Evolutionary conservation across 805 yeast species (phyloP).

Genomic region (Saccharomyces jurei): DNA sequence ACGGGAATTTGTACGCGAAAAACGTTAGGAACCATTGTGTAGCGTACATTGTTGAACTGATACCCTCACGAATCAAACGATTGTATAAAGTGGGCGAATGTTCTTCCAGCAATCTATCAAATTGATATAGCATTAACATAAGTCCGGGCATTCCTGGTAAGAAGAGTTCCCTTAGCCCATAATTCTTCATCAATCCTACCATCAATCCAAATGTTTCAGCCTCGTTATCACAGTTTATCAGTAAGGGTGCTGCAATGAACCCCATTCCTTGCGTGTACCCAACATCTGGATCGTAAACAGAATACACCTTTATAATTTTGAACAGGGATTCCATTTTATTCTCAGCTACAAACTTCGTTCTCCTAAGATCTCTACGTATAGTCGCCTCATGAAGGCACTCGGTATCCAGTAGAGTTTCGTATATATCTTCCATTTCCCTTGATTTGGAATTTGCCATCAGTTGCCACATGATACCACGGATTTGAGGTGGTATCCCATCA

Average conservation of each 20-base stretch:
- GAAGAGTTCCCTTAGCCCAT: slow-evolving; percentile 70
- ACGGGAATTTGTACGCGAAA: slow-evolving; percentile 90
- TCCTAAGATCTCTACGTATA: slow-evolving; percentile 71
- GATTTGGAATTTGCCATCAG: slow-evolving; percentile 73
- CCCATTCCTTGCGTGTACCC: slow-evolving; percentile 99
- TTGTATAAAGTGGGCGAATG: slow-evolving; percentile 59
- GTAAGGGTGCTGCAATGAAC: slow-evolving; percentile 76
- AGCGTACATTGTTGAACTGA: slow-evolving; percentile 91
- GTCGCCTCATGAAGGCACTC: slow-evolving; percentile 62
- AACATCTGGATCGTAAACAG: slow-evolving; percentile 81
- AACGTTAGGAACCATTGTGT: slow-evolving; percentile 95
- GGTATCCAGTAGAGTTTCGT: slow-evolving; percentile 38
- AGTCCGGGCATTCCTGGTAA: slow-evolving; percentile 92
- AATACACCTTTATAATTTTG: slow-evolving; percentile 74
- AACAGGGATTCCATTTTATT: slow-evolving; percentile 58
- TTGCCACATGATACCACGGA: slow-evolving; percentile 92
- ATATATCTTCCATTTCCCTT: slow-evolving; percentile 33
- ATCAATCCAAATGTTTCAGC: slow-evolving; percentile 78
- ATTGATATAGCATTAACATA: slow-evolving; percentile 76
- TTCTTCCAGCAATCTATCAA: slow-evolving; percentile 80
- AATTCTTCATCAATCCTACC: slow-evolving; percentile 74
- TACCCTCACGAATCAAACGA: slow-evolving; percentile 79
- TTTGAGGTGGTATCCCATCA: slow-evolving; percentile 73
- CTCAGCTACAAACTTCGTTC: slow-evolving; percentile 72
- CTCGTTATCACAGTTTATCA: slow-evolving; percentile 60